Evolutionary conservation across 352 stramenopile genomes (phyloP), one percentile per base, ranked within the genome.

Genomic region (Pythium diclinum): DNA sequence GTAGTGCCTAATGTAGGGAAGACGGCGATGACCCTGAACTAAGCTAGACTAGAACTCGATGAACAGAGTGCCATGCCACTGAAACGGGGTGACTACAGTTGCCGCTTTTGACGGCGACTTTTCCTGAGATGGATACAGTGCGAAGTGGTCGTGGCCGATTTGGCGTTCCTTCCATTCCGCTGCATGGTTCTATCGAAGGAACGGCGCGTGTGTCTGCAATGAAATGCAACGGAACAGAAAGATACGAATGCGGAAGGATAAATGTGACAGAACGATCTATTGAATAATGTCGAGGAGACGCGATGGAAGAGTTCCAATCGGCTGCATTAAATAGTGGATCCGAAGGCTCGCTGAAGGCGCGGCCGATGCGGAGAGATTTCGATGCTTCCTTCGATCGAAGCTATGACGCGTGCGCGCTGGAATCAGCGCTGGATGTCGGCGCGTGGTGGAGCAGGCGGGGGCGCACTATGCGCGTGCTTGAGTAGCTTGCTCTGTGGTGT

Each of bases 201-300:
- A 56, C 13, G 30, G 13, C 49, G 30, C 30, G 49, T 17, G 49
- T n/a, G 49, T 32, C 6, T 21, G 17, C 14, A 23, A 34, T 36
- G 23, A 7, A 56, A 28, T 30, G n/a, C 13, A 6, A 56, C 25
- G 49, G 19, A 56, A 38, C 44, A 10, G 44, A 51, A 51, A 51
- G n/a, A 51, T 51, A 5, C 17, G 42, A 30, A 51, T 4, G 19
- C 17, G 19, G 44, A 51, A 51, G 44, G 44, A 56, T n/a, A 56
- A 56, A 23, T 14, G 49, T 40, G 25, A 40, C 49, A 56, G 49
- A 38, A 56, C 11, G 25, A 38, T 38, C 49, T 56, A 56, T 56
- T 56, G 49, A 56, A 40, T 8, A 40, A 40, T 56, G 49, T 40
- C 25, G 25, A 40, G 23, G 23, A 36, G 49, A 3, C 17, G 23